Evolutionary conservation across 1,284 basidiomycete species (phyloP), one percentile per base, ranked within the genome.

Genomic region (Ceraceosorus guamensis): DNA sequence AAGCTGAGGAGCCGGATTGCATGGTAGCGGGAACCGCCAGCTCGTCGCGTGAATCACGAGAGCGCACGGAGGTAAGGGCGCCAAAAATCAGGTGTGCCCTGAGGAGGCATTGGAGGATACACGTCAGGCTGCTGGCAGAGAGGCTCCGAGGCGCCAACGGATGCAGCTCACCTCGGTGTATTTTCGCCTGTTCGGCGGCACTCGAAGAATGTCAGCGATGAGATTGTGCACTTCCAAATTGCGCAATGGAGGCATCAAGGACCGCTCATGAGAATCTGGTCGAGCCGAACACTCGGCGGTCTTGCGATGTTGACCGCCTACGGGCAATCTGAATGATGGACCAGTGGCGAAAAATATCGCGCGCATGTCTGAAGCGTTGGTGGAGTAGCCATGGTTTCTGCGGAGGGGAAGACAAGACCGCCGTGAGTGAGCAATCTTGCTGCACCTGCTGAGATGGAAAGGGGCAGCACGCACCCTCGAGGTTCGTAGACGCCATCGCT

Each of bases 271-370:
- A n/a, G n/a, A n/a, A n/a, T n/a, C n/a, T n/a, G n/a, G n/a, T n/a
- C n/a, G n/a, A n/a, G n/a, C n/a, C n/a, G n/a, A n/a, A n/a, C n/a
- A n/a, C n/a, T n/a, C n/a, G n/a, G n/a, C n/a, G n/a, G n/a, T n/a
- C n/a, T n/a, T n/a, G n/a, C n/a, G n/a, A n/a, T n/a, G n/a, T n/a
- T n/a, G n/a, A n/a, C 32, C 50, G 53, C 64, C 67, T 41, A 77
- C 78, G 63, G 82, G 80, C 10, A 13, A 81, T 5, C 82, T 77
- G 6, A 87, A 84, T 74, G 90, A 89, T 0, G 90, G 89, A 1
- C 90, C 90, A 69, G 88, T 87, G 3, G 88, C 88, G 60, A 92
- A 85, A 76, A 93, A 92, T 76, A 89, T 86, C 0, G 89, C 89
- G 56, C 85, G 84, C 90, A 92, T 92, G 6, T 85, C 80, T 7